Conservation (phyloP, 345 rosid species). For the Aethionema arabicum region DNA sequence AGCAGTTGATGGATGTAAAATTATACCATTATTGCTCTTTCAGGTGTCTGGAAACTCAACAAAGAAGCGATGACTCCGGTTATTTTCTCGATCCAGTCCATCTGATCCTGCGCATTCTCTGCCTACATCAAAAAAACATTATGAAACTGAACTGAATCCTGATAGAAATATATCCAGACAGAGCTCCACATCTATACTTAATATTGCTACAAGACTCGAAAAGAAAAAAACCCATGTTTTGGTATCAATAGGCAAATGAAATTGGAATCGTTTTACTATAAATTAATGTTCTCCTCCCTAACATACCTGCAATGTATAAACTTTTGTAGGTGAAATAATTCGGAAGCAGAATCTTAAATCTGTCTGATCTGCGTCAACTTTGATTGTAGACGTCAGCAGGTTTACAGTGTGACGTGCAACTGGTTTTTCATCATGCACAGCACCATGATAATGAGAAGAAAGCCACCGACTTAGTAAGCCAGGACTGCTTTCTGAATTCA, state of each 20-base stretch:
- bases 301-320: constrained; percentile 69
- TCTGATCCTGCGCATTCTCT: constrained; percentile 74
- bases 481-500: constrained; percentile 50
- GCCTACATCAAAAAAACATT: constrained; percentile 50
- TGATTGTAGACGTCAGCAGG: constrained; percentile 73
- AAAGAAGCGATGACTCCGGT: constrained; percentile 73
- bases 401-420: constrained; percentile 74
- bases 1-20: background rate
- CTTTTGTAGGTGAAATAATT: constrained; percentile 61
- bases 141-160: background rate
- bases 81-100: constrained; percentile 86
- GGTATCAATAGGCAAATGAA: background rate
- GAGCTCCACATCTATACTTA: too few species aligned
- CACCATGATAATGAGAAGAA: constrained; percentile 76
- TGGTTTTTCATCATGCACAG: constrained; percentile 68
- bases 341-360: constrained; percentile 85
- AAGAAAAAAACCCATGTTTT: too few species aligned
- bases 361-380: constrained; percentile 73
- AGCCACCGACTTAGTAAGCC: constrained; percentile 80
- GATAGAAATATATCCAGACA: background rate
- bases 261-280: background rate
- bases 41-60: constrained; percentile 61
- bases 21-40: constrained; percentile 46
- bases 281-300: constrained; percentile 6
- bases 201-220: too few species aligned